Percentiles rank a stretch among this genome's conserved stretches.
These are phyloP conservation scores for Citrus medica DNA, from an alignment of 345 rosid genomes.

Conservation along the genomic window DNA sequence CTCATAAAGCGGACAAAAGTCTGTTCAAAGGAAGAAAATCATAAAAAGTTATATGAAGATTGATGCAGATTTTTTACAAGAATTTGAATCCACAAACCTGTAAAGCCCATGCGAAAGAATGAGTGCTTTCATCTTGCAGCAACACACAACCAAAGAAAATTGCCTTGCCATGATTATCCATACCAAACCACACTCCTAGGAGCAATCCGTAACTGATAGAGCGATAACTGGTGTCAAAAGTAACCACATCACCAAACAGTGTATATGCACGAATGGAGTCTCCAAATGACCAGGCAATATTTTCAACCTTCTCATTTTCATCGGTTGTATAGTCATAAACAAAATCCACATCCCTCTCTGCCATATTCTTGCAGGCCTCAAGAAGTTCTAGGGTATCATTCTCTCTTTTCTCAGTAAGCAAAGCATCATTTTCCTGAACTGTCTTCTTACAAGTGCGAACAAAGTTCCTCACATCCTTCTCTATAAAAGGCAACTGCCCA, in stretches of 20 bases:
- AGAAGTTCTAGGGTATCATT: constrained; percentile 67
- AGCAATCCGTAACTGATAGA: constrained; percentile 82
- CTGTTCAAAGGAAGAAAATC: constrained; percentile 59
- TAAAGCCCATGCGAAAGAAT: constrained; percentile 85
- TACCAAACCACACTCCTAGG: constrained; percentile 81
- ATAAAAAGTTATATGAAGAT: constrained; percentile 26
- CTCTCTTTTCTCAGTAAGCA: constrained; percentile 71
- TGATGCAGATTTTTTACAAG: constrained; percentile 25
- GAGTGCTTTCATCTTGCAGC: constrained; percentile 72
- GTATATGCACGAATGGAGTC: constrained; percentile 56
- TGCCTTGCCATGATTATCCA: constrained; percentile 63
- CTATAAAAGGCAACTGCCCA: constrained; percentile 85
- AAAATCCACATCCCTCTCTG: constrained; percentile 67
- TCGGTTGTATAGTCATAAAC: constrained; percentile 63
- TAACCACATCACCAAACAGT: constrained; percentile 71
- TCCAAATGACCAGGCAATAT: constrained; percentile 83
- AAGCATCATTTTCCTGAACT: constrained; percentile 84
- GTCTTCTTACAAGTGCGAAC: constrained; percentile 81
- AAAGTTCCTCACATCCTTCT: constrained; percentile 92
- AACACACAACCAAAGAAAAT: constrained; percentile 75
- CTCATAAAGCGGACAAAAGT: constrained; percentile 78
- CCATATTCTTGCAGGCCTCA: constrained; percentile 66
- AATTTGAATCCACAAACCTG: constrained; percentile 68
- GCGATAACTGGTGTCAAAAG: constrained; percentile 68
- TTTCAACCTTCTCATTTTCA: constrained; percentile 68